phyloP scores from a whole-genome alignment of 176 grass and related monocot genomes.

The Bonia amplexicaulis region DNA sequence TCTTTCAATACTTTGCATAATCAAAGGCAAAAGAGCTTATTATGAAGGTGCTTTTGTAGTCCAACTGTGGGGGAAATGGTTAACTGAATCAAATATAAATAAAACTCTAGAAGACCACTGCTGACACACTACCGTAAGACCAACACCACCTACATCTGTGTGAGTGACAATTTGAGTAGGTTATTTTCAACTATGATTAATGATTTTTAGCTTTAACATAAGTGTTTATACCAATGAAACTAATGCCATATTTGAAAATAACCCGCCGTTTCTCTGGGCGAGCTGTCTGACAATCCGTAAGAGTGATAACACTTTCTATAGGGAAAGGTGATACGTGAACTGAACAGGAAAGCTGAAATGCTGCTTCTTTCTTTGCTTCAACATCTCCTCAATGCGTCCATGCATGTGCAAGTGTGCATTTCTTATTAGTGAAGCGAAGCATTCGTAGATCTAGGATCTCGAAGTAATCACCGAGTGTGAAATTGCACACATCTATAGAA shows the following conservation, averaged over 20 bases:
- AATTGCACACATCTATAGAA: neutral
- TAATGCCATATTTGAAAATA: too few species aligned
- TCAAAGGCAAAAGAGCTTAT: neutral
- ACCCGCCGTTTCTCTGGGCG: neutral
- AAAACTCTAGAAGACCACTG: neutral
- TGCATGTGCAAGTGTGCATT: neutral
- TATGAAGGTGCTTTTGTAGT: neutral
- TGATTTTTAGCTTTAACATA: too few species aligned
- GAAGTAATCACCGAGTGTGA: conserved; percentile 2
- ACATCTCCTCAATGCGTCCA: neutral
- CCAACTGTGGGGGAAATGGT: neutral
- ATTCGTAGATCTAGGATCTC: neutral
- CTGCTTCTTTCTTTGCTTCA: neutral
- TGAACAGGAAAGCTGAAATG: neutral
- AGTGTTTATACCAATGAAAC: too few species aligned
- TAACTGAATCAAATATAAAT: neutral
- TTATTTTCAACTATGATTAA: too few species aligned
- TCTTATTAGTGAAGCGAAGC: neutral
- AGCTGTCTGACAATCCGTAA: neutral
- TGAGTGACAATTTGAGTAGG: neutral
- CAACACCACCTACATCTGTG: neutral
- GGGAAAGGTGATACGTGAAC: neutral
- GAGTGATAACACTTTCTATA: neutral
- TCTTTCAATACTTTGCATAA: neutral
- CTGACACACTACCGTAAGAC: neutral